Evolutionary conservation across 2,329 filamentous ascomycete species (phyloP), one percentile per base, ranked within the genome.

Genomic region (Apiospora saccharicola): DNA sequence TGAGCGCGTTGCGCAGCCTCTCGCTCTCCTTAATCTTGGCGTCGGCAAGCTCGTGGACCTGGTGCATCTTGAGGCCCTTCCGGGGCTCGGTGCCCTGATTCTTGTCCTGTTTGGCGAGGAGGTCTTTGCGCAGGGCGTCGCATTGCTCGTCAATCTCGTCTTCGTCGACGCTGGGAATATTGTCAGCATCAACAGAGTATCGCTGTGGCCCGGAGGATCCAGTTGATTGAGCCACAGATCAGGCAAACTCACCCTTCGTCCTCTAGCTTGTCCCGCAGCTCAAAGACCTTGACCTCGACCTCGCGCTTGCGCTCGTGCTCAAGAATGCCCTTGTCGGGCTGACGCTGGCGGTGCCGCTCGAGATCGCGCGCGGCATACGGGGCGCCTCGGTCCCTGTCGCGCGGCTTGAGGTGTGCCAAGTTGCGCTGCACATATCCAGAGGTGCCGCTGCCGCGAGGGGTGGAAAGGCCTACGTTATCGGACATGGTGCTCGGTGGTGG

Each of bases 361-460:
- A 90, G 85, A 79, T 93, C 90, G 74, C 90, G 90, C 49, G 82
- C 82, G 44, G 91, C 90, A 83, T 97, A 98, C 0, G 95, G 95
- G 24, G 91, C 91, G 73, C 86, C 88, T 78, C 90, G 89, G 84
- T 97, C 88, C 78, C 90, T 89, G 84, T 97, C 94, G 84, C 96
- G 95, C 43, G 94, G 95, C 80, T 89, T 91, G 77, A 98, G 91
- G 80, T 96, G 92, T 24, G 96, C 96, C 47, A 95, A 90, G 85
- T 98, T 99, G 83, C 95, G 94, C 84, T 98, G 96, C 72, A 99
- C 96, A 82, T 98, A 98, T 81, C 96, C 96, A 0, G 96, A 98
- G 72, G 96, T 99, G 68, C 96, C 96, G 81, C 94, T 97, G 77
- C 96, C 96, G 79, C 96, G 92, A 3, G 96, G 96, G 5, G 96